These are phyloP conservation scores for Trichosanthes cucumerina DNA, from an alignment of 306 rosid genomes.

Conservation along the genomic window DNA sequence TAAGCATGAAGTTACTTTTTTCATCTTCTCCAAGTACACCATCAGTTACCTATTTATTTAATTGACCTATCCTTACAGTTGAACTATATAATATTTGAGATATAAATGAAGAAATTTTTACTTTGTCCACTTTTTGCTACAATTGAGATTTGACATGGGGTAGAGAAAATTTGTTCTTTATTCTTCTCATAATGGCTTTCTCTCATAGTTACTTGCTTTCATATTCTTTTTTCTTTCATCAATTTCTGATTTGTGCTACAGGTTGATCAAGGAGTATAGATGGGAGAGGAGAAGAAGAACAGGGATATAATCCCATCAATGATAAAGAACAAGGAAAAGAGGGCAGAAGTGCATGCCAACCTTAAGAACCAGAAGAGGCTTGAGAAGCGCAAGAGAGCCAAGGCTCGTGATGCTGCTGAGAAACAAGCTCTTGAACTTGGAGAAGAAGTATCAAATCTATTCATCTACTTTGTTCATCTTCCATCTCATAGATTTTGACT, in stretches of 20 bases:
- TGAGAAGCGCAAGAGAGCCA: constrained; percentile 63
- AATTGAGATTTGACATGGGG: background rate
- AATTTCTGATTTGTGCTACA: background rate
- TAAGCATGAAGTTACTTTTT: background rate
- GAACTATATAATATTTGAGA: background rate
- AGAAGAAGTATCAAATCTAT: constrained; percentile 41
- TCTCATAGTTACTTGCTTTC: background rate
- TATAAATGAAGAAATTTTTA: too few species aligned
- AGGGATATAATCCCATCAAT: constrained; percentile 56
- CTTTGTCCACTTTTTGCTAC: background rate
- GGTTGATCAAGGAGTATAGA: constrained; percentile 15
- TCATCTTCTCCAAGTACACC: too few species aligned
- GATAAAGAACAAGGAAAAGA: constrained; percentile 91
- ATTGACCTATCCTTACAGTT: background rate
- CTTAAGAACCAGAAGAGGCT: constrained; percentile 69
- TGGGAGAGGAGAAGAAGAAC: constrained; percentile 17
- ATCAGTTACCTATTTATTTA: too few species aligned
- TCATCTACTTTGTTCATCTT: background rate
- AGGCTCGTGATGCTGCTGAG: constrained; percentile 63
- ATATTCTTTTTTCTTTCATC: background rate
- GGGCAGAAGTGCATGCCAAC: constrained; percentile 65
- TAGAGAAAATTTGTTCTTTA: background rate
- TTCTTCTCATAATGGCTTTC: background rate
- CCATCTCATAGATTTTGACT: background rate
- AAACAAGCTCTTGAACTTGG: constrained; percentile 90